phyloP scores from a whole-genome alignment of 306 rosid genomes.

The Dryas octopetala region DNA sequence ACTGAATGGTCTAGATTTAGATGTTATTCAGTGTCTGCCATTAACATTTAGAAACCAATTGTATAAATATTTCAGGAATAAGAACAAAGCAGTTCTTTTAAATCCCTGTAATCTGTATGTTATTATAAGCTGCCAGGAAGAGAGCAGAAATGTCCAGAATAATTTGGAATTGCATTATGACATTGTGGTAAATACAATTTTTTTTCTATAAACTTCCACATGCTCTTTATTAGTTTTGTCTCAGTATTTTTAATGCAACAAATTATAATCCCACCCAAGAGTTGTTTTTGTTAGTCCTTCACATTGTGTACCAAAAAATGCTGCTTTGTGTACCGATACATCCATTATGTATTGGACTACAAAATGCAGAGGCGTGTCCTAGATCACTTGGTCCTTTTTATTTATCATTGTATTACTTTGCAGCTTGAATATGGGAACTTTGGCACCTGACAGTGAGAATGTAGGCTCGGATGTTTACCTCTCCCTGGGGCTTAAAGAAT shows the following conservation, averaged over 20 bases:
- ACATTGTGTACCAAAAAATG: constrained; percentile 1
- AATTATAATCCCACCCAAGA: neutral
- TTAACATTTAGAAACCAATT: neutral
- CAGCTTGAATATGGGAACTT: constrained; percentile 76
- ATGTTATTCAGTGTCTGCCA: neutral
- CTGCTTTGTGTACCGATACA: neutral
- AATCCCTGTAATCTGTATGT: neutral
- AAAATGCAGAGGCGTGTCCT: neutral
- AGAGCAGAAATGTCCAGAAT: no score
- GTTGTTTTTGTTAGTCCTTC: neutral
- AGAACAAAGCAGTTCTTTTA: neutral
- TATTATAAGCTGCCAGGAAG: no score
- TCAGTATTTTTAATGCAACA: neutral
- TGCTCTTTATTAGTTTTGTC: neutral
- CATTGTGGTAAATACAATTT: no score
- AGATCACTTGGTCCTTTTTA: neutral
- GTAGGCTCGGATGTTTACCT: constrained; percentile 53
- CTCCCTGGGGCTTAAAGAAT: constrained; percentile 61
- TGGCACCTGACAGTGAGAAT: constrained; percentile 47
- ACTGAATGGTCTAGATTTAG: neutral
- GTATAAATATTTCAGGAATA: no score
- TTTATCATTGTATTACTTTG: constrained; percentile 26
- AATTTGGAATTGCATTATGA: no score
- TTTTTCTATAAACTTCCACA: neutral
- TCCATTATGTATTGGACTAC: neutral